Percentiles rank a stretch among this genome's conserved stretches.
Conservation (phyloP, 768 basidiomycete species). For the Inosperma sp. region DNA sequence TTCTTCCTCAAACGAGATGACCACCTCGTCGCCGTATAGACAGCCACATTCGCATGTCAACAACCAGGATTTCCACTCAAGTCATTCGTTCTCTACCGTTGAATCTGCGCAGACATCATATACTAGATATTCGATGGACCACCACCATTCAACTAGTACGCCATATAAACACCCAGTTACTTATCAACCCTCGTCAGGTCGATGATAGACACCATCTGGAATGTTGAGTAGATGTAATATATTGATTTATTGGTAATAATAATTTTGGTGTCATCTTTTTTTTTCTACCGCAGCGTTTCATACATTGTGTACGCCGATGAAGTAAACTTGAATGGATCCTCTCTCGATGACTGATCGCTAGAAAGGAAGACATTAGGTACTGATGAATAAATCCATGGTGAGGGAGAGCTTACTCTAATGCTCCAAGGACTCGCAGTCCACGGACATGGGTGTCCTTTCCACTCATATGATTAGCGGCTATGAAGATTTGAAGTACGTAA, state of each 20-base stretch:
- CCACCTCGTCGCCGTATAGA: no score
- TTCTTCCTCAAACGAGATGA: no score
- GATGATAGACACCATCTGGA: slow-evolving; percentile 15
- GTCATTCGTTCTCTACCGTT: slow-evolving; percentile 1
- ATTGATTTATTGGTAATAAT: slow-evolving; percentile 21
- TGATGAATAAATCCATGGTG: slow-evolving; percentile 5
- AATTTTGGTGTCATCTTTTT: slow-evolving; percentile 14
- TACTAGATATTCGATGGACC: slow-evolving; percentile 14
- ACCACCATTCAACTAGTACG: slow-evolving; percentile 22
- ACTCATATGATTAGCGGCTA: slow-evolving; percentile 94
- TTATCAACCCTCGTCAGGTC: slow-evolving; percentile 27
- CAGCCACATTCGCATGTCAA: neutral
- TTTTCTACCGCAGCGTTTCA: slow-evolving; percentile 62
- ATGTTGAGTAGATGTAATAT: slow-evolving; percentile 17
- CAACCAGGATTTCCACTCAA: neutral
- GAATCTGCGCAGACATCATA: slow-evolving; percentile 13
- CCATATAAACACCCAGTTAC: slow-evolving; percentile 33
- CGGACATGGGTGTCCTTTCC: slow-evolving; percentile 99
- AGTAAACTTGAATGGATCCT: slow-evolving; percentile 71
- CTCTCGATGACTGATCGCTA: slow-evolving; percentile 47
- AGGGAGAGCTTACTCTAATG: slow-evolving; percentile 56
- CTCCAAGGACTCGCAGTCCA: slow-evolving; percentile 83
- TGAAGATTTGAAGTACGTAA: slow-evolving; percentile 85
- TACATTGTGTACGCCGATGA: slow-evolving; percentile 68
- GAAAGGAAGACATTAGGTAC: slow-evolving; percentile 1